Evolutionary conservation across 2,329 filamentous ascomycete genomes (phyloP).

Genomic region (Orbilia quercus): DNA sequence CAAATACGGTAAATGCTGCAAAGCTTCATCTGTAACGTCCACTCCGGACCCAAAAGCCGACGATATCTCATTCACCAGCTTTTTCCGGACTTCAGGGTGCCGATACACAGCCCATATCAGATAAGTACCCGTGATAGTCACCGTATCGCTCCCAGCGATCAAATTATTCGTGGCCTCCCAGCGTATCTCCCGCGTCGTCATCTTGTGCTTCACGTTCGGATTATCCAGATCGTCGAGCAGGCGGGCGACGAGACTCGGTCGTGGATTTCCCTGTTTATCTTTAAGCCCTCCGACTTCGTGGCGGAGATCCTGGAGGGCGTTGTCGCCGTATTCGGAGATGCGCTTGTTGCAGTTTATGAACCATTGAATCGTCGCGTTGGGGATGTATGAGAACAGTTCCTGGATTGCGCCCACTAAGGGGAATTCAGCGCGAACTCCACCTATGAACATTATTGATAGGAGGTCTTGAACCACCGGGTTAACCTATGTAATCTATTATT

Average conservation of each 20-base stretch:
- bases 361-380: conserved; percentile 29
- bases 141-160: conserved; percentile 22
- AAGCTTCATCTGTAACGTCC: conserved; percentile 17
- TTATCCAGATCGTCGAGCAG: conserved; percentile 14
- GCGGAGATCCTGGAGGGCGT: neutral
- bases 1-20: conserved; percentile 26
- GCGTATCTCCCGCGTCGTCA: conserved; percentile 10
- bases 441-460: conserved; percentile 20
- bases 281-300: conserved; percentile 13
- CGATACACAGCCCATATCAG: conserved; percentile 26
- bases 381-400: conserved; percentile 11
- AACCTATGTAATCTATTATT: neutral
- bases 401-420: conserved; percentile 17
- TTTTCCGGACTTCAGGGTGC: conserved; percentile 8
- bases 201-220: conserved; percentile 11
- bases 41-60: neutral
- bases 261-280: conserved; percentile 9
- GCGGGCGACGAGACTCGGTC: conserved; percentile 3
- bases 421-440: conserved; percentile 25
- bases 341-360: conserved; percentile 15
- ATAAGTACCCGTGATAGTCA: conserved; percentile 16
- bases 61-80: conserved; percentile 12
- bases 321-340: conserved; percentile 13
- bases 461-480: conserved; percentile 26
- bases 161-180: conserved; percentile 17